Base-by-base conservation (phyloP, 163 green algal genomes). In the Prototheca stagnorum region DNA sequence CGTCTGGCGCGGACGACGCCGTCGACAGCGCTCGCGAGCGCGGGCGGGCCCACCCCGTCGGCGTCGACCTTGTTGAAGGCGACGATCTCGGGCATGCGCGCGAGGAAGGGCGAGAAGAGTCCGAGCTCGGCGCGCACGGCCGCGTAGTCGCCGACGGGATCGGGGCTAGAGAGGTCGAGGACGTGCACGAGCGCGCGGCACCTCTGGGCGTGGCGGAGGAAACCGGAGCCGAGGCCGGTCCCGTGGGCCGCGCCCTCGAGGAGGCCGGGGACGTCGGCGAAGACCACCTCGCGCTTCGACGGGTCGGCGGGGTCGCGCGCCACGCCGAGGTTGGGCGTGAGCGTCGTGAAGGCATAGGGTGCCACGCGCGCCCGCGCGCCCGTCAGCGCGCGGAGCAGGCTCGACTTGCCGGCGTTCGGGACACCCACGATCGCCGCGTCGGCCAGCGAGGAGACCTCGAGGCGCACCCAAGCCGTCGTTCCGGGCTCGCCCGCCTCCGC, bases 41-140 rank as follows among this genome's bases (percentile, higher is more conserved):
- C 2, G 56, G 1, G 70, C 82, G 11, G 31, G 12, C 11, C 31
- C 12, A n/a, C 31, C 46, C 92, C 81, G 20, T 79, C 79, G 34
- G 93, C 22, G 57, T 93, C 85, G 31, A 90, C 68, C 57, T 99
- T 99, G 77, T 97, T 98, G 71, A 94, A 92, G 9, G 75, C 86
- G 22, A 97, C 66, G 0, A 97, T 51, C 66, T 86, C 67, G 5
- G 82, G 82, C 65, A 95, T 97, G 43, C 74, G 62, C 3, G 71
- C 64, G 20, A 99, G 66, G 7, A 51, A 56, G 0, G 79, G 76
- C 63, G 75, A 87, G 75, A 95, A 99, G 33, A 95, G 76, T 57
- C 79, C 61, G 39, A 99, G 77, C 77, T 99, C 91, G 17, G 71
- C 71, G 25, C 77, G 73, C 50, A 97, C 92, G 37, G 88, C 85